phyloP scores from a whole-genome alignment of 208 protist species.

The Wallacemonas collosoma region DNA sequence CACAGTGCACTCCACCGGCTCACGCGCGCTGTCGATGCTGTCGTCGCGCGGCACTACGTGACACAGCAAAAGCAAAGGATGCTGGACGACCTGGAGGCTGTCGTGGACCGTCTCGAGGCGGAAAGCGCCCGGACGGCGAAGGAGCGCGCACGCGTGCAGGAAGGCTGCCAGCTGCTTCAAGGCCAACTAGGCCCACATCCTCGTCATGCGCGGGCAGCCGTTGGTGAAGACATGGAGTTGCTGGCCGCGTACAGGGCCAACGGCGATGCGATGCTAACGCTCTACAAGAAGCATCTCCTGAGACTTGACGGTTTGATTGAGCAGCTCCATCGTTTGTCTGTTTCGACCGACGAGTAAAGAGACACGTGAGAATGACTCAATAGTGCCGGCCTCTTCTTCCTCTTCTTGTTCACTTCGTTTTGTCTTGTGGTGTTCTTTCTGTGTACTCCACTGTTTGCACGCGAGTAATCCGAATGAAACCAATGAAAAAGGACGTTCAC shows the following conservation, averaged over 20 bases:
- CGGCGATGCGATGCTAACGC: conserved; percentile 26
- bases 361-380: too few relatives aligned
- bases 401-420: neutral
- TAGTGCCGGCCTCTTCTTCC: too few relatives aligned
- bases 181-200: neutral
- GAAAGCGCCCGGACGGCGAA: neutral
- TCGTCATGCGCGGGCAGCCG: conserved; percentile 2
- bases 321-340: conserved; percentile 2
- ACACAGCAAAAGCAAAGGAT: conserved; percentile 45
- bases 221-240: conserved; percentile 23
- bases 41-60: conserved; percentile 54
- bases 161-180: conserved; percentile 39
- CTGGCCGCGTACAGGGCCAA: conserved; percentile 19
- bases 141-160: neutral
- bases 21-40: conserved; percentile 49
- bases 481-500: neutral
- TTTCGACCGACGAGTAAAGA: too few relatives aligned
- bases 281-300: conserved; percentile 36
- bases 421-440: too few relatives aligned
- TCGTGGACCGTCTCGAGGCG: conserved; percentile 26
- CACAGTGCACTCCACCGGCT: conserved; percentile 51
- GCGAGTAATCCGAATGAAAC: neutral
- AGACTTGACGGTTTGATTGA: conserved; percentile 20
- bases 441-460: too few relatives aligned
- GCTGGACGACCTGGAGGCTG: conserved; percentile 45